phyloP scores from a whole-genome alignment of 441 rosid genomes.

The Gossypium davidsonii region DNA sequence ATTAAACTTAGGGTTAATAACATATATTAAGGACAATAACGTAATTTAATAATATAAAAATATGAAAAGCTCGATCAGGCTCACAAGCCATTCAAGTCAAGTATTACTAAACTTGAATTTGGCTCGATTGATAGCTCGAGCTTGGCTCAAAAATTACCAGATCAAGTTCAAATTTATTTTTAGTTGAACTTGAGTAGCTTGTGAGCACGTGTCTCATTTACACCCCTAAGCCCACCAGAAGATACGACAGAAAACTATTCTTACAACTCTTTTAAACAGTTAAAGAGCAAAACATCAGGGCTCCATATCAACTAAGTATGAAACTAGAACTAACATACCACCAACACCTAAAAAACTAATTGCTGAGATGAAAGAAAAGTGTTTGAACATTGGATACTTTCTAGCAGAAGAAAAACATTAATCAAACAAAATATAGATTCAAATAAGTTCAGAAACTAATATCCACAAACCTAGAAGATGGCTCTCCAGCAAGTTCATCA shows the following conservation, averaged over 20 bases:
- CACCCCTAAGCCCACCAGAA: not conserved
- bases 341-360: not conserved
- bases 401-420: not conserved
- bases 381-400: not conserved
- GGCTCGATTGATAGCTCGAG: too few relatives aligned
- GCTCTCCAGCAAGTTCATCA: slow-evolving; percentile 35
- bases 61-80: too few relatives aligned
- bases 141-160: too few relatives aligned
- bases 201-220: too few relatives aligned
- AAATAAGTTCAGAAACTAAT: not conserved
- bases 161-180: too few relatives aligned
- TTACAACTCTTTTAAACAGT: not conserved
- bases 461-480: slow-evolving; percentile 57
- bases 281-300: not conserved
- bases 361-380: not conserved
- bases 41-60: too few relatives aligned
- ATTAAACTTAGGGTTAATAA: too few relatives aligned
- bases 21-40: too few relatives aligned
- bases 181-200: too few relatives aligned
- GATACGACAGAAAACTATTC: not conserved
- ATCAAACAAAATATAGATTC: not conserved
- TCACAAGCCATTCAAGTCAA: too few relatives aligned
- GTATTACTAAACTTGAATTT: too few relatives aligned
- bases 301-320: not conserved
- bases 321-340: not conserved